These are phyloP conservation scores for Phytophthora pisi DNA, from an alignment of 352 stramenopile genomes.

Conservation along the genomic window DNA sequence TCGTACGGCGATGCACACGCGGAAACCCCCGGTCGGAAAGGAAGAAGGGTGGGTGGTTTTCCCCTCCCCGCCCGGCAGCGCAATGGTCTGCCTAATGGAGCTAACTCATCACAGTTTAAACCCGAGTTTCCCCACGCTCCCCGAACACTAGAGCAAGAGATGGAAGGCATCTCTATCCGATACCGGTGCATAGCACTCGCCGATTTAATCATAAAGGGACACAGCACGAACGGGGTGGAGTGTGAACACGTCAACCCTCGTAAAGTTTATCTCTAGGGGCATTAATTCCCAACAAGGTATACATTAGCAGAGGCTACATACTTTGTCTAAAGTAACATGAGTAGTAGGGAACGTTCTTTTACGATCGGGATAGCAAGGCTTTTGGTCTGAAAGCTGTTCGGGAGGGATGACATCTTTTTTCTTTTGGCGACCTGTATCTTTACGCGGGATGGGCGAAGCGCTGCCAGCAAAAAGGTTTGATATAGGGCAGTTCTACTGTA, in stretches of 20 bases:
- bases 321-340: neutral
- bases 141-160: neutral
- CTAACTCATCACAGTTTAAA: neutral
- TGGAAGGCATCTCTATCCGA: neutral
- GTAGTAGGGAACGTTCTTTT: no score
- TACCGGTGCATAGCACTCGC: neutral
- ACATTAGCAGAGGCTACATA: neutral
- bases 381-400: neutral
- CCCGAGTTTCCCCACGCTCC: neutral
- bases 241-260: neutral
- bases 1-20: constrained; percentile 34
- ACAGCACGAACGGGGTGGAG: neutral
- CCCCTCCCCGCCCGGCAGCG: constrained; percentile 3
- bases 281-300: neutral
- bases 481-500: neutral
- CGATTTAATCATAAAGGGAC: constrained; percentile 2
- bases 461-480: neutral
- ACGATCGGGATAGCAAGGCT: neutral
- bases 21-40: constrained; percentile 9
- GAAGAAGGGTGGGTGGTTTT: constrained; percentile 13
- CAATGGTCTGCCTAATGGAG: neutral
- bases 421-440: neutral
- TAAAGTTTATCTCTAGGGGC: neutral
- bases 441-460: constrained; percentile 8
- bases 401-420: constrained; percentile 7